These are phyloP conservation scores for Pseudogymnoascus sp. DNA, from an alignment of 2,329 filamentous ascomycete genomes.

Conservation along the genomic window DNA sequence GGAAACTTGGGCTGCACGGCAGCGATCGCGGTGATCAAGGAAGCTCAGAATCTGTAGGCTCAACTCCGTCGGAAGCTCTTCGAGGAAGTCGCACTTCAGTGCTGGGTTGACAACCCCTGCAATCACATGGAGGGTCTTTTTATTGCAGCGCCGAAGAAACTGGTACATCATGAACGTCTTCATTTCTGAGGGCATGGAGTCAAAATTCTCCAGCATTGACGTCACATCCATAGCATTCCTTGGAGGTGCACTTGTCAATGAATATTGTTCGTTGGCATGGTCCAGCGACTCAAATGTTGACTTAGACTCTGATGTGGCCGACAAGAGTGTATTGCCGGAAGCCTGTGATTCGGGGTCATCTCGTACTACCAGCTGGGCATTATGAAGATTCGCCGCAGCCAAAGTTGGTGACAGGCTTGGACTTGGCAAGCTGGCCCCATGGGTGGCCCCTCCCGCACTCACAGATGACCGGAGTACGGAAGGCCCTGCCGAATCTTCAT, in stretches of 20 bases:
- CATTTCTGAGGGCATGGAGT: conserved; percentile 82
- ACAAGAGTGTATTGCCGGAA: conserved; percentile 17
- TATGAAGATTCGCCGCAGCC: conserved; percentile 50
- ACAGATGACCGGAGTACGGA: conserved; percentile 33
- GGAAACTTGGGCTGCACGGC: conserved; percentile 83
- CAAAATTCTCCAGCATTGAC: conserved; percentile 79
- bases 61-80: conserved; percentile 74
- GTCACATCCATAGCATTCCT: conserved; percentile 66
- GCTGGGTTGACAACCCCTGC: conserved; percentile 89
- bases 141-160: conserved; percentile 76
- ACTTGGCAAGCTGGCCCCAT: conserved; percentile 86
- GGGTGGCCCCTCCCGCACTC: conserved; percentile 26
- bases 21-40: conserved; percentile 77
- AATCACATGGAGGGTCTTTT: conserved; percentile 81
- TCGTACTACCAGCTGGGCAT: conserved; percentile 22
- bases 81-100: conserved; percentile 87
- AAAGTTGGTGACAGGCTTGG: conserved; percentile 89
- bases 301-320: conserved; percentile 16
- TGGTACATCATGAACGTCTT: conserved; percentile 98
- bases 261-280: conserved; percentile 20
- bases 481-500: conserved; percentile 40
- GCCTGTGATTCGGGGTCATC: conserved; percentile 18
- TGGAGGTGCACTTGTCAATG: conserved; percentile 19
- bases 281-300: conserved; percentile 24
- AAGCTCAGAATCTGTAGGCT: conserved; percentile 82